Percentiles rank a stretch among this genome's conserved stretches.
These are phyloP conservation scores for Hortiboletus campestris DNA, from an alignment of 768 basidiomycete species.

Conservation along the genomic window DNA sequence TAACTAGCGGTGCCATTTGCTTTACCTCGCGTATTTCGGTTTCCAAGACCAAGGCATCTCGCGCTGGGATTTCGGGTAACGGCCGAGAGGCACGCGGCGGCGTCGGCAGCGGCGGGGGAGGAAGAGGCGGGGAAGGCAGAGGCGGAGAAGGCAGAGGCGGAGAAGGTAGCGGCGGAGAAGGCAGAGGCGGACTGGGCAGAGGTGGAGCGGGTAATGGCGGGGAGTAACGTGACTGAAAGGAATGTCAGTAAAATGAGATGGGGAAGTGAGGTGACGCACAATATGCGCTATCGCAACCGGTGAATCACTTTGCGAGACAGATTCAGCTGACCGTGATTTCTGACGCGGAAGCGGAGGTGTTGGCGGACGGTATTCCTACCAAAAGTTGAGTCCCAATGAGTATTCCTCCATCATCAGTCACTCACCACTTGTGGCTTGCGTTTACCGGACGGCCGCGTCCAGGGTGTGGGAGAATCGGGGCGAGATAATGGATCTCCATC, in stretches of 20 bases:
- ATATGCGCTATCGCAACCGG: constrained; percentile 26
- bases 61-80: constrained; percentile 30
- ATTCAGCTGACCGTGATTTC: constrained; percentile 32
- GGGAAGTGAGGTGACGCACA: constrained; percentile 17
- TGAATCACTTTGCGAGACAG: constrained; percentile 32
- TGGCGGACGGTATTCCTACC: constrained; percentile 55
- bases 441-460: constrained; percentile 25
- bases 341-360: constrained; percentile 51
- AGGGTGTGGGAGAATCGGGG: constrained; percentile 36
- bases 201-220: constrained; percentile 22
- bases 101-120: constrained; percentile 27
- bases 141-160: constrained; percentile 15
- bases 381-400: constrained; percentile 1
- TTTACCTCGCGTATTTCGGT: constrained; percentile 20
- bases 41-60: constrained; percentile 11
- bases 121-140: constrained; percentile 24
- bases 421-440: constrained; percentile 30
- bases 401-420: neutral
- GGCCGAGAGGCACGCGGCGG: constrained; percentile 29
- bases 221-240: constrained; percentile 24
- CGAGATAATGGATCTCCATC: constrained; percentile 35
- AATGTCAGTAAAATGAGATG: constrained; percentile 2
- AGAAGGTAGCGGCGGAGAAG: constrained; percentile 17
- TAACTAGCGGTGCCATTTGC: constrained; percentile 8
- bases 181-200: constrained; percentile 14